Evolutionary conservation across 352 stramenopile species (phyloP).

Genomic region (Pelagophyceae sp.): DNA sequence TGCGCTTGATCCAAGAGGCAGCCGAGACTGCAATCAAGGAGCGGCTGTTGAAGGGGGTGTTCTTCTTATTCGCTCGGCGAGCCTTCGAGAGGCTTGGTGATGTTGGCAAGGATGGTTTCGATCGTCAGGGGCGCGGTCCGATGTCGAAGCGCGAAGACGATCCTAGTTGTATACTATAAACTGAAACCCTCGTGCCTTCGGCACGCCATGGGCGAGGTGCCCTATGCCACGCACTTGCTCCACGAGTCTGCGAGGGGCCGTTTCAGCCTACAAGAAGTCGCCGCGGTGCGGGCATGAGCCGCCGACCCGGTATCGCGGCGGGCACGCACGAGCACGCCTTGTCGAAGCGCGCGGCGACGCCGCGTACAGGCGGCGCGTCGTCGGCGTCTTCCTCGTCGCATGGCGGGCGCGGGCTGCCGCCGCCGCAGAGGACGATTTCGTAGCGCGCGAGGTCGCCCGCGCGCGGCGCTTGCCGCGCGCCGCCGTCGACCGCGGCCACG

Average conservation of each 20-base stretch:
- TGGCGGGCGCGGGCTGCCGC: not conserved
- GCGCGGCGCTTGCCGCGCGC: not conserved
- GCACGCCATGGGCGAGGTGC: too few species aligned
- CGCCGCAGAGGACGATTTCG: not conserved
- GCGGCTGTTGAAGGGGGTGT: too few species aligned
- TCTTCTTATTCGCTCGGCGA: too few species aligned
- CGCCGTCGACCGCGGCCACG: not conserved
- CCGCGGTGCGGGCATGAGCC: too few species aligned
- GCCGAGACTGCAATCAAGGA: too few species aligned
- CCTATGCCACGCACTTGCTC: too few species aligned
- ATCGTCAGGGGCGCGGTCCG: not conserved
- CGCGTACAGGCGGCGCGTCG: not conserved
- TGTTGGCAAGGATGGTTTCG: not conserved
- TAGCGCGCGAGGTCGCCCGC: slow-evolving; percentile 3
- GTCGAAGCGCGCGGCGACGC: not conserved
- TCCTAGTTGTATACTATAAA: too few species aligned
- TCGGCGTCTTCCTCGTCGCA: not conserved
- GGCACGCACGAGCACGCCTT: not conserved
- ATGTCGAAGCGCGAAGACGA: slow-evolving; percentile 3
- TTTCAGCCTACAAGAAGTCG: too few species aligned
- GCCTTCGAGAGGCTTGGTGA: too few species aligned
- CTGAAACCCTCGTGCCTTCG: too few species aligned
- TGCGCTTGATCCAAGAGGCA: too few species aligned
- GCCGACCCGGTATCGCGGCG: too few species aligned
- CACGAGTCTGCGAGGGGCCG: not conserved